Conservation (phyloP, 2,329 filamentous ascomycete genomes). For the Microdochium paspali region DNA sequence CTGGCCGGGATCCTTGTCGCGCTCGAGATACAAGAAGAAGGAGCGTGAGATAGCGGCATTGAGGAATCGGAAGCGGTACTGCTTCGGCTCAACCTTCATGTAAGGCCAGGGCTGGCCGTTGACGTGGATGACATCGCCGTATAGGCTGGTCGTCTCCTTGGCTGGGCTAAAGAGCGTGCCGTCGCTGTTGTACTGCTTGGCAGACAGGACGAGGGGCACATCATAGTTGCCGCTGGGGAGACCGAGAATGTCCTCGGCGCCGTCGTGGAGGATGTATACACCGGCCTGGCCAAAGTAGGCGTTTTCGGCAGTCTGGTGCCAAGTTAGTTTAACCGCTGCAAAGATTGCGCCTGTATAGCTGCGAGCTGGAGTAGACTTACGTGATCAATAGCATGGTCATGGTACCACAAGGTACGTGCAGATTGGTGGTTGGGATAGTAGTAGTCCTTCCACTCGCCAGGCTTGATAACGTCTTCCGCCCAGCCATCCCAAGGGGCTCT, state of each 20-base stretch:
- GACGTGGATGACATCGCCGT: slow-evolving; percentile 47
- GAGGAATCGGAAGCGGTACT: slow-evolving; percentile 47
- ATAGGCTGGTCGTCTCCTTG: slow-evolving; percentile 35
- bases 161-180: slow-evolving; percentile 37
- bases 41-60: slow-evolving; percentile 37
- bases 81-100: slow-evolving; percentile 47
- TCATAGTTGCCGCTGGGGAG: slow-evolving; percentile 45
- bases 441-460: slow-evolving; percentile 45
- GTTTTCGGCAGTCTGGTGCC: slow-evolving; percentile 39
- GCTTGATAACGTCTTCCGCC: slow-evolving; percentile 40
- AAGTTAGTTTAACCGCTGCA: slow-evolving; percentile 3
- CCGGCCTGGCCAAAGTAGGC: slow-evolving; percentile 48
- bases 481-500: slow-evolving; percentile 24
- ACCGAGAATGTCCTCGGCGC: slow-evolving; percentile 33
- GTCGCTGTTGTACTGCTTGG: slow-evolving; percentile 41
- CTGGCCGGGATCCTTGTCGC: slow-evolving; percentile 15
- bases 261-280: slow-evolving; percentile 43
- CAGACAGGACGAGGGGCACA: slow-evolving; percentile 36
- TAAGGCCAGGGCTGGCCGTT: slow-evolving; percentile 52
- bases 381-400: slow-evolving; percentile 31
- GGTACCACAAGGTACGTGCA: slow-evolving; percentile 47
- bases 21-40: slow-evolving; percentile 37
- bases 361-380: slow-evolving; percentile 8
- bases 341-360: neutral
- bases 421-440: slow-evolving; percentile 49